Evolutionary conservation across 768 basidiomycete genomes (phyloP).

Genomic region (Pisolithus sp.): DNA sequence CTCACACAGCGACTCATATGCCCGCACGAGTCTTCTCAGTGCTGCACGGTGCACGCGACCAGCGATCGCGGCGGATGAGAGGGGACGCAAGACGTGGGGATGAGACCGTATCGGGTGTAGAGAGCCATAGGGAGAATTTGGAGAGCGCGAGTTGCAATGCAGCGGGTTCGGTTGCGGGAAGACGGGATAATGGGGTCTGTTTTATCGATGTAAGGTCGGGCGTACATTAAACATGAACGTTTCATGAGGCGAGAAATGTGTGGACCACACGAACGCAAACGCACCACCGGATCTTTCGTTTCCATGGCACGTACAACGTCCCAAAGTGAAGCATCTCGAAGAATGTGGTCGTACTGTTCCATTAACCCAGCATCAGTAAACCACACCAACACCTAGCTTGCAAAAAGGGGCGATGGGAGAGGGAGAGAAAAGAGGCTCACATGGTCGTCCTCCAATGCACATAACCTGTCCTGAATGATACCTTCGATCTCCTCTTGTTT

Average conservation of each 20-base stretch:
- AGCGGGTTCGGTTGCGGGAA: constrained; percentile 55
- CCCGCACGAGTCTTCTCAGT: constrained; percentile 55
- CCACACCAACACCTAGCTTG: no score
- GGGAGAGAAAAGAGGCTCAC: constrained; percentile 38
- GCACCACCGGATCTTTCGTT: no score
- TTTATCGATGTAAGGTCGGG: neutral
- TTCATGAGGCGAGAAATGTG: neutral
- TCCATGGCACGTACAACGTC: constrained; percentile 15
- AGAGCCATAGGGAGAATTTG: constrained; percentile 80
- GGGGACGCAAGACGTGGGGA: constrained; percentile 71
- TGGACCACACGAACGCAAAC: neutral
- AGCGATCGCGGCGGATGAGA: constrained; percentile 62
- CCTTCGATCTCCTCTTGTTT: constrained; percentile 54
- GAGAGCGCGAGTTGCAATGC: constrained; percentile 57
- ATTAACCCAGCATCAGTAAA: neutral
- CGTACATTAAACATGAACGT: no score
- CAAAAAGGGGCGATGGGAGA: no score
- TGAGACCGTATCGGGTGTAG: constrained; percentile 71
- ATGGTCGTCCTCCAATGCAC: constrained; percentile 72
- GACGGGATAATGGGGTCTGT: constrained; percentile 69
- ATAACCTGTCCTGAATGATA: constrained; percentile 56
- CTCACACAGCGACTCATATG: constrained; percentile 71
- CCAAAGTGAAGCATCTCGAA: constrained; percentile 23
- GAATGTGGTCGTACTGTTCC: constrained; percentile 15
- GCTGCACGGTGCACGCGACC: constrained; percentile 71